Evolutionary conservation across 1,139 yeast species (phyloP).

Genomic region (Taphrina deformans): DNA sequence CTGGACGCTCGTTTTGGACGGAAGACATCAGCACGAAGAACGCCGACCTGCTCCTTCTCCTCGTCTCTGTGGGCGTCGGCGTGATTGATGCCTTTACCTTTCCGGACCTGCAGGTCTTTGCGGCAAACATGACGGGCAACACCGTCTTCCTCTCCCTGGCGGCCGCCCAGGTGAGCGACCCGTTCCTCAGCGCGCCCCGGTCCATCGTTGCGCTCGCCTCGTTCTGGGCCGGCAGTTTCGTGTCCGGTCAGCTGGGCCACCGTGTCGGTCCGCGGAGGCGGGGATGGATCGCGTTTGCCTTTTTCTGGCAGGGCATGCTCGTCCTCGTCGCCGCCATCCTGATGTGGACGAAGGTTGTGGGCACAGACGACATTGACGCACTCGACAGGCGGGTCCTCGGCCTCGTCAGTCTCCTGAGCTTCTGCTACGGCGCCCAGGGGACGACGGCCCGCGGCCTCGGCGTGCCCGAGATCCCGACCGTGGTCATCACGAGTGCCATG

Average conservation of each 20-base stretch:
- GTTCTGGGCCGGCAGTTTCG: constrained; percentile 16
- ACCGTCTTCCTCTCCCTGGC: constrained; percentile 22
- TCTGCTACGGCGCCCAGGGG: constrained; percentile 17
- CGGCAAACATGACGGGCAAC: constrained; percentile 25
- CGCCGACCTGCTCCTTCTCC: constrained; percentile 5
- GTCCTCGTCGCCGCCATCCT: constrained; percentile 13
- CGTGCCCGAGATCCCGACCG: constrained; percentile 14
- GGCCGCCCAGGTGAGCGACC: constrained; percentile 13
- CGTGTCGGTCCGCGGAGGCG: constrained; percentile 2
- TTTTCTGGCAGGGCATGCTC: constrained; percentile 15
- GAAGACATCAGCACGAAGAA: constrained; percentile 21
- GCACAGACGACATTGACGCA: neutral
- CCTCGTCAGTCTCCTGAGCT: constrained; percentile 9
- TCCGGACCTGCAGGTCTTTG: constrained; percentile 10
- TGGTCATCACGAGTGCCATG: constrained; percentile 23
- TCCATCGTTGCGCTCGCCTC: constrained; percentile 7
- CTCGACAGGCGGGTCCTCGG: neutral
- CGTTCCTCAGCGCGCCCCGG: constrained; percentile 7
- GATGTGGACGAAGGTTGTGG: constrained; percentile 2
- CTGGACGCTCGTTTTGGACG: neutral
- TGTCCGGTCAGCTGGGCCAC: constrained; percentile 13
- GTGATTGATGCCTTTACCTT: constrained; percentile 15
- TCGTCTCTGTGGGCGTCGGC: constrained; percentile 13
- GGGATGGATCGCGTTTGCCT: constrained; percentile 8
- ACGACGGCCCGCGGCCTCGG: constrained; percentile 22